These are phyloP conservation scores for Acanthamoeba culbertsoni DNA, from an alignment of 208 protist species.

Conservation along the genomic window DNA sequence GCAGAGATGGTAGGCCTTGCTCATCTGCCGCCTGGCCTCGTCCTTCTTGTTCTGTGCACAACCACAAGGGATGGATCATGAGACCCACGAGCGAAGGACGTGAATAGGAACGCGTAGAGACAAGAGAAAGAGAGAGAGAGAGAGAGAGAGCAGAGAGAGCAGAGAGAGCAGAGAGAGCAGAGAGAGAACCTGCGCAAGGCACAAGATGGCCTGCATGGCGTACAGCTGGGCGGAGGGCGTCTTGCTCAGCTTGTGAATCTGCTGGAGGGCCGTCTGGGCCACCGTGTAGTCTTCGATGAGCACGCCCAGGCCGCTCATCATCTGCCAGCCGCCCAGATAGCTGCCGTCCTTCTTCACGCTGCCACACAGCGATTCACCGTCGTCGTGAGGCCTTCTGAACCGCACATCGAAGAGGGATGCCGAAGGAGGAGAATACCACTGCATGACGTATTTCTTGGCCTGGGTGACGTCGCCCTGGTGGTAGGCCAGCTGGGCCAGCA, in stretches of 20 bases:
- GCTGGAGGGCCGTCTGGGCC: constrained; percentile 12
- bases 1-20: constrained; percentile 24
- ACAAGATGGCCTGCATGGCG: neutral
- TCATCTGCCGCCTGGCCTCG: neutral
- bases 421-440: neutral
- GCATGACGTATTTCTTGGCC: constrained; percentile 48
- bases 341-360: constrained; percentile 1
- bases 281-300: constrained; percentile 9
- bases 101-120: neutral
- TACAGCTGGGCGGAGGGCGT: neutral
- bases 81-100: neutral
- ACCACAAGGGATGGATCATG: neutral
- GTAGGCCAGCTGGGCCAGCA: constrained; percentile 13
- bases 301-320: constrained; percentile 38
- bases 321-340: constrained; percentile 12
- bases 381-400: neutral
- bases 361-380: neutral
- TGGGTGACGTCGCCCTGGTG: neutral
- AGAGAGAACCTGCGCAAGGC: neutral
- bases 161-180: too few relatives aligned
- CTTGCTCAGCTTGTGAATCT: constrained; percentile 7
- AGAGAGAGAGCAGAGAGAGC: neutral
- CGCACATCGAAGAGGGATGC: neutral
- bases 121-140: neutral
- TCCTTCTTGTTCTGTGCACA: neutral